Conservation (phyloP, 2,329 filamentous ascomycete genomes). For the Fusarium acutatum region DNA sequence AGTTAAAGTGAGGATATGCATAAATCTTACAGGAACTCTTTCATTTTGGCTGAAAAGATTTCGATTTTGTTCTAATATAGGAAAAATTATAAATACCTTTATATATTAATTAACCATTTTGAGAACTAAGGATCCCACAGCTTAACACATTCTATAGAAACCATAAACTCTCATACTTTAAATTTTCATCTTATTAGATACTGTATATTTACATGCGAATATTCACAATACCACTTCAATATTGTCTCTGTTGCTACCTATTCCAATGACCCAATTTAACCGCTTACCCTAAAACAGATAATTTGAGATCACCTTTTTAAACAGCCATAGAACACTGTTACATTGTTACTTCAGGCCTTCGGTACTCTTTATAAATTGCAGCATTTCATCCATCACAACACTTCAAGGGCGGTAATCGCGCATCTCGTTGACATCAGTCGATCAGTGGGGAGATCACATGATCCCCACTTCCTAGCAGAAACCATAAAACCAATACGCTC, state of each 20-base stretch:
- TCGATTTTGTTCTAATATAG: rapidly evolving
- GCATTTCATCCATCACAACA: background rate
- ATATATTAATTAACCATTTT: rapidly evolving
- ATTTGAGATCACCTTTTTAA: too few relatives aligned
- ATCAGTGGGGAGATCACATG: slow-evolving; percentile 33
- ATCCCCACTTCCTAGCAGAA: slow-evolving; percentile 7
- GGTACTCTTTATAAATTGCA: rapidly evolving
- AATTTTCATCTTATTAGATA: rapidly evolving
- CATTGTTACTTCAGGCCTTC: rapidly evolving
- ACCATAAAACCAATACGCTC: slow-evolving; percentile 23
- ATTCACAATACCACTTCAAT: rapidly evolving
- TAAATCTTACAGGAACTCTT: rapidly evolving
- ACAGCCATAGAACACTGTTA: background rate
- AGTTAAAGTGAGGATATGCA: background rate
- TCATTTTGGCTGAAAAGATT: rapidly evolving
- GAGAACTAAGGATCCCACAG: rapidly evolving
- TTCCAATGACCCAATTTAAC: background rate
- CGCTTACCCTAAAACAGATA: background rate
- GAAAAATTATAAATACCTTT: rapidly evolving
- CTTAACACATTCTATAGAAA: rapidly evolving
- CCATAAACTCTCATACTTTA: rapidly evolving
- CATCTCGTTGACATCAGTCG: slow-evolving; percentile 1
- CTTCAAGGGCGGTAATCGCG: background rate
- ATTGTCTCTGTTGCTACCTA: background rate
- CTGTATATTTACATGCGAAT: too few relatives aligned